Conservation (phyloP, 768 basidiomycete species). For the Cyclocybe cylindracea region DNA sequence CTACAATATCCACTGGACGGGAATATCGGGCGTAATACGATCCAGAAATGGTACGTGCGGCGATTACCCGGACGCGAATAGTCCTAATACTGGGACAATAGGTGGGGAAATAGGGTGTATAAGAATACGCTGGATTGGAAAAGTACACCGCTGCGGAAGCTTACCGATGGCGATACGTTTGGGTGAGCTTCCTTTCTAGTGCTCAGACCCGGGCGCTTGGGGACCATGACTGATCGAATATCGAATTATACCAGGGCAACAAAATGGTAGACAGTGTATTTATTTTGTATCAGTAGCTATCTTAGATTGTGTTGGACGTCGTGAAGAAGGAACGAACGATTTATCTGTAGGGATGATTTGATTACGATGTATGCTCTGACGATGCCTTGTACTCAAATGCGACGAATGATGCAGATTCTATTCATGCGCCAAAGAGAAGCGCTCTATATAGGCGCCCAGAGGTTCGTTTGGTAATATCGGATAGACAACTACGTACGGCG, state of each 20-base stretch:
- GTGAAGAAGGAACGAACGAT: no score
- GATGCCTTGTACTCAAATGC: neutral
- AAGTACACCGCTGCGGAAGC: slow-evolving; percentile 23
- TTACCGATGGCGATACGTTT: slow-evolving; percentile 31
- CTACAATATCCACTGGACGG: slow-evolving; percentile 48
- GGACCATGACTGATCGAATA: neutral
- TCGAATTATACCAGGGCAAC: slow-evolving; percentile 9
- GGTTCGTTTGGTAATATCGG: no score
- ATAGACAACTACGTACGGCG: no score
- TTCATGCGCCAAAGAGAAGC: no score
- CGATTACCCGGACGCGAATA: neutral
- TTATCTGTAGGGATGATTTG: neutral
- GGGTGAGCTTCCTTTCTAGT: slow-evolving; percentile 25
- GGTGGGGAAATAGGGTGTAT: slow-evolving; percentile 43
- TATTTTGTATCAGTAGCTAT: slow-evolving; percentile 25
- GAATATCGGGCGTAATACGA: slow-evolving; percentile 32
- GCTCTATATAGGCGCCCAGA: no score
- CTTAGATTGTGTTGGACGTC: neutral
- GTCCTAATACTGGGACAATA: neutral
- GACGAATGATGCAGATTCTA: neutral
- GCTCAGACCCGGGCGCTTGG: neutral
- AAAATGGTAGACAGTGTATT: slow-evolving; percentile 23
- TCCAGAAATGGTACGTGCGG: slow-evolving; percentile 36
- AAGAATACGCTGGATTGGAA: slow-evolving; percentile 37
- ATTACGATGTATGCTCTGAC: slow-evolving; percentile 4